Conservation (phyloP, 2,329 filamentous ascomycete species). For the Botryotinia globosa region DNA sequence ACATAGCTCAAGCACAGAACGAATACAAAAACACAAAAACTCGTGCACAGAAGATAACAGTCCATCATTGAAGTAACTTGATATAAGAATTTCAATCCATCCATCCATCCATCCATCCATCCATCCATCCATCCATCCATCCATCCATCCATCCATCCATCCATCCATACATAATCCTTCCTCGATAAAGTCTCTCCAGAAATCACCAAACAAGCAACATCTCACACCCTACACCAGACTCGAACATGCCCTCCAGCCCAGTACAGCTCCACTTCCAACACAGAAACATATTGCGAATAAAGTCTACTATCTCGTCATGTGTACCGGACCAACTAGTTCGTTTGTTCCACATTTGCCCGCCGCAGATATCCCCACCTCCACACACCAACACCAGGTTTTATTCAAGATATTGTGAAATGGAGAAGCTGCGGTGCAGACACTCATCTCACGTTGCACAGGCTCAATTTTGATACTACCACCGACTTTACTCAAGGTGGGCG, state of each 20-base stretch:
- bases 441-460: not conserved
- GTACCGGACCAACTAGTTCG: not conserved
- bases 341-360: not conserved
- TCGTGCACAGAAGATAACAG: not conserved
- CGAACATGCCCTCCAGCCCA: no score
- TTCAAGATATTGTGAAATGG: not conserved
- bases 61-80: not conserved
- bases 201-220: not conserved
- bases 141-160: not conserved
- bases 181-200: no score
- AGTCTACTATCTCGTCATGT: not conserved
- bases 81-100: not conserved
- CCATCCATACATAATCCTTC: not conserved
- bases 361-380: no score
- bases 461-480: not conserved
- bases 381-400: not conserved
- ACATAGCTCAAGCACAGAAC: not conserved
- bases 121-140: not conserved
- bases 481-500: not conserved
- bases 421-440: not conserved
- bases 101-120: no score
- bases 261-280: no score
- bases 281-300: not conserved
- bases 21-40: fast-evolving
- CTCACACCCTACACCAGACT: no score